Evolutionary conservation across 1,284 basidiomycete genomes (phyloP), one percentile per base, ranked within the genome.

Genomic region (Fereydounia khargensis): DNA sequence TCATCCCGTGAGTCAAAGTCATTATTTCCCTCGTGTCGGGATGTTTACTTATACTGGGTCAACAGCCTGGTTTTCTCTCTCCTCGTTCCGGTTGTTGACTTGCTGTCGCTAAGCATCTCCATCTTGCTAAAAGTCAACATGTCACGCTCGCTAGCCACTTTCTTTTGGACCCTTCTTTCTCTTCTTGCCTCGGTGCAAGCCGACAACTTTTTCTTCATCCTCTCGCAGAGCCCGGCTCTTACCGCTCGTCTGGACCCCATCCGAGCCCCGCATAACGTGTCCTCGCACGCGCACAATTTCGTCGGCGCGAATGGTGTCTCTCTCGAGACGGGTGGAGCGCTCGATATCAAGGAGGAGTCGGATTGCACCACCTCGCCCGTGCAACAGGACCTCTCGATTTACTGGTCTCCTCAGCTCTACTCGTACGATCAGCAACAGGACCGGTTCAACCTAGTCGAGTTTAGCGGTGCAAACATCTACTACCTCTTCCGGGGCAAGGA

Each of bases 171-270:
- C n/a, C n/a, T n/a, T n/a, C n/a, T n/a, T n/a, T n/a, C n/a, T n/a
- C n/a, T n/a, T n/a, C n/a, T n/a, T n/a, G n/a, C n/a, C n/a, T n/a
- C n/a, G n/a, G n/a, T n/a, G n/a, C n/a, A n/a, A n/a, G n/a, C n/a
- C n/a, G n/a, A n/a, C n/a, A n/a, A n/a, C n/a, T n/a, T n/a, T n/a
- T n/a, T n/a, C n/a, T n/a, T n/a, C n/a, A n/a, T n/a, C n/a, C n/a
- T n/a, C n/a, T n/a, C n/a, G n/a, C n/a, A n/a, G n/a, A n/a, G n/a
- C n/a, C n/a, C n/a, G n/a, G n/a, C n/a, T n/a, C n/a, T n/a, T n/a
- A 51, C 73, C 11, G 79, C 80, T 42, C 78, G 81, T 28, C 64
- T 79, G 24, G 80, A 82, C 49, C 78, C 80, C 18, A 79, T 82
- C 49, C 73, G 81, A 30, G 73, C 67, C 14, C 79, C 80, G 3